phyloP scores from a whole-genome alignment of 1,284 basidiomycete genomes.

The Coniferiporia sulphurascens region DNA sequence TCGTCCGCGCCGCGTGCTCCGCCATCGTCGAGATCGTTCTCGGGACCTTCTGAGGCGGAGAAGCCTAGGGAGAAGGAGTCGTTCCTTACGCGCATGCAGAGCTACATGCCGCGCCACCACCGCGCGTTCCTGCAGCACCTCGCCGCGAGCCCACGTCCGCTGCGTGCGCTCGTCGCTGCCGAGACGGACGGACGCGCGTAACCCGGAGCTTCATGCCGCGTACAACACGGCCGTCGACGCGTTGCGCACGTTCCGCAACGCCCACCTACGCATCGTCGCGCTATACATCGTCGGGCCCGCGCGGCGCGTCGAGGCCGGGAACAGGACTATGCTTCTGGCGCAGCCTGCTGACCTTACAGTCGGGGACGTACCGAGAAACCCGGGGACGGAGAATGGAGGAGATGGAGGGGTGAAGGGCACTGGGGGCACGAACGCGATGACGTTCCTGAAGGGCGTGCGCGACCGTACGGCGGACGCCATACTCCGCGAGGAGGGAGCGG shows the following conservation, averaged over 20 bases:
- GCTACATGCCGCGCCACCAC: conserved; percentile 91
- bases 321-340: conserved; percentile 19
- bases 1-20: conserved; percentile 21
- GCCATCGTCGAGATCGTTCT: conserved; percentile 17
- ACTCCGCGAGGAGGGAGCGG: not conserved
- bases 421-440: conserved; percentile 80
- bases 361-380: conserved; percentile 13
- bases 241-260: conserved; percentile 79
- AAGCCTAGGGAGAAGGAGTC: conserved; percentile 28
- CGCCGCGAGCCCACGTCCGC: conserved; percentile 51
- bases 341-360: conserved; percentile 10
- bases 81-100: conserved; percentile 78
- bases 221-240: conserved; percentile 74
- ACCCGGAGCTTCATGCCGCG: conserved; percentile 43
- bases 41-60: conserved; percentile 10
- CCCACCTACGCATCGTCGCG: conserved; percentile 83
- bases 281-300: conserved; percentile 76
- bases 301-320: conserved; percentile 36
- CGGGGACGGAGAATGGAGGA: too few species aligned
- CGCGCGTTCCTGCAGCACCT: conserved; percentile 85
- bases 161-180: conserved; percentile 46
- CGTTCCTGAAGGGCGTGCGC: conserved; percentile 77
- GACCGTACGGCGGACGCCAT: conserved; percentile 52
- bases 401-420: conserved; percentile 38
- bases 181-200: conserved; percentile 30